Evolutionary conservation across 2,329 filamentous ascomycete genomes (phyloP).

Genomic region (Colletotrichum australisinense): DNA sequence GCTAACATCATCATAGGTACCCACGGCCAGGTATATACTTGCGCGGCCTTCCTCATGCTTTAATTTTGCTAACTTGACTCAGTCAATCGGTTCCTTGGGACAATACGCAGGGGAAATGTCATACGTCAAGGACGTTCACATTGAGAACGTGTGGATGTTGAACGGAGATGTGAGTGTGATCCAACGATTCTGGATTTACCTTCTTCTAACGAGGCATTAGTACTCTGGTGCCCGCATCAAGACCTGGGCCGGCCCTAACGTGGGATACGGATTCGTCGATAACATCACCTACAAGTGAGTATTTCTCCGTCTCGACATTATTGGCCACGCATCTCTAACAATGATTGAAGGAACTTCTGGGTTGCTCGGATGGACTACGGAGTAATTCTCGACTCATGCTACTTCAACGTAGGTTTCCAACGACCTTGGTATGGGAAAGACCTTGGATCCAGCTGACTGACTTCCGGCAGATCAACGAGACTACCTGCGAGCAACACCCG

Average conservation of each 20-base stretch:
- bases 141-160: conserved; percentile 70
- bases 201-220: not conserved
- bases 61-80: not conserved
- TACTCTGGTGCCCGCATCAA: conserved; percentile 68
- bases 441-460: not conserved
- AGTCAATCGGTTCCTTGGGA: conserved; percentile 69
- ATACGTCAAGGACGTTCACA: conserved; percentile 66
- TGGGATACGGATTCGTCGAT: conserved; percentile 70
- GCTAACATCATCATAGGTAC: conserved; percentile 43
- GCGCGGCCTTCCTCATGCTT: too few species aligned
- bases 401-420: conserved; percentile 53
- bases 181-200: too few species aligned
- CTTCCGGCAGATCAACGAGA: conserved; percentile 49
- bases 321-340: not conserved
- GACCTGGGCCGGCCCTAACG: conserved; percentile 67
- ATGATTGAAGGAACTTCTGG: conserved; percentile 59
- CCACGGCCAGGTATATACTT: not conserved
- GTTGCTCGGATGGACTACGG: conserved; percentile 68
- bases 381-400: conserved; percentile 71
- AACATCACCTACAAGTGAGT: conserved; percentile 66
- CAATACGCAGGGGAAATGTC: conserved; percentile 66
- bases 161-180: conserved; percentile 45
- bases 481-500: conserved; percentile 63
- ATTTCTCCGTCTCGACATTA: not conserved
- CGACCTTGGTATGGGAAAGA: too few species aligned